Percentiles rank a stretch among this genome's conserved stretches.
These are phyloP conservation scores for Elsinoe batatas DNA, from an alignment of 2,329 filamentous ascomycete species.

Conservation along the genomic window DNA sequence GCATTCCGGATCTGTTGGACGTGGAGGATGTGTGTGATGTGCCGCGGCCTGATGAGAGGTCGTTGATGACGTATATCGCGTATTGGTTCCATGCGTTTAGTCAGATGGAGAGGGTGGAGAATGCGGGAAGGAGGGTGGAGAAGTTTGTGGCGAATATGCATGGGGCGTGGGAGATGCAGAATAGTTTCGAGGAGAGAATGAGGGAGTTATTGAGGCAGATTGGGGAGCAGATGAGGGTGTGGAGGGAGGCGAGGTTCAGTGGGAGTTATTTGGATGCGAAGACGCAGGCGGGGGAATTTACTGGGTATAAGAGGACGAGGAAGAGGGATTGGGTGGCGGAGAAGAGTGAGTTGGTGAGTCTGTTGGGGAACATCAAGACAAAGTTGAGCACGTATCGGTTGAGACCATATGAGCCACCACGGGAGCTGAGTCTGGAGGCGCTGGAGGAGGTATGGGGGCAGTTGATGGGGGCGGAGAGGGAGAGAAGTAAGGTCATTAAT, in stretches of 20 bases:
- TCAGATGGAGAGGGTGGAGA: slow-evolving; percentile 97
- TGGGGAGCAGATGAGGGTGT: slow-evolving; percentile 59
- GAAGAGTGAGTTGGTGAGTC: slow-evolving; percentile 86
- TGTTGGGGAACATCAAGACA: slow-evolving; percentile 97
- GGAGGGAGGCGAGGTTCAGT: slow-evolving; percentile 73
- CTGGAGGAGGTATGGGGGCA: slow-evolving; percentile 74
- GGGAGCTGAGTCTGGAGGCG: slow-evolving; percentile 69
- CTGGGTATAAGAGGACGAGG: slow-evolving; percentile 77
- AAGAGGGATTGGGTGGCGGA: slow-evolving; percentile 96
- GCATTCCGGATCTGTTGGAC: slow-evolving; percentile 88
- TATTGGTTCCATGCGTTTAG: slow-evolving; percentile 99
- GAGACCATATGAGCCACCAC: slow-evolving; percentile 80
- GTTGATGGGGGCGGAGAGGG: slow-evolving; percentile 75
- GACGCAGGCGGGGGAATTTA: slow-evolving; percentile 69
- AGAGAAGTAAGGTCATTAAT: slow-evolving; percentile 86
- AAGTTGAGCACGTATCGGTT: slow-evolving; percentile 92
- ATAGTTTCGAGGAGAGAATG: slow-evolving; percentile 87
- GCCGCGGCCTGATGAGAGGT: slow-evolving; percentile 87
- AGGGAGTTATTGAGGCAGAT: slow-evolving; percentile 68
- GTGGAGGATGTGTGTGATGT: slow-evolving; percentile 98
- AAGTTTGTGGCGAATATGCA: slow-evolving; percentile 99
- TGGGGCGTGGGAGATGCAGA: slow-evolving; percentile 99
- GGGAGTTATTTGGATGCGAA: slow-evolving; percentile 92
- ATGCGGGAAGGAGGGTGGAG: slow-evolving; percentile 88
- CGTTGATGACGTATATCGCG: slow-evolving; percentile 98